Evolutionary conservation across 2,329 filamentous ascomycete species (phyloP).

Genomic region (Cercospora zeae-maydis): DNA sequence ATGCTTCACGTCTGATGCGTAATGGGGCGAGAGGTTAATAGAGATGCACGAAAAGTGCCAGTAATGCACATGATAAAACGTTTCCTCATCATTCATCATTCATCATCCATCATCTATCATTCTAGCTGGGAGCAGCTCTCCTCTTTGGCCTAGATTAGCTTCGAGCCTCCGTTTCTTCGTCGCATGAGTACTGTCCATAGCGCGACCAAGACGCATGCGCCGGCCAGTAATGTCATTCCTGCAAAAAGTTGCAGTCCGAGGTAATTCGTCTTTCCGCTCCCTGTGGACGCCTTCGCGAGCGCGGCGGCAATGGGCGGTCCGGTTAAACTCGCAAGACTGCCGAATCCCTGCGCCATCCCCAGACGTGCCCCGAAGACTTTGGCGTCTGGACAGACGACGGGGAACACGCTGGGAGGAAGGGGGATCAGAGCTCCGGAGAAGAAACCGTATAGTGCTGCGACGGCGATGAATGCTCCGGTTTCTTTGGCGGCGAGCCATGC

Average conservation of each 20-base stretch:
- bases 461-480: constrained; percentile 40
- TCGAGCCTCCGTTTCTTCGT: constrained; percentile 24
- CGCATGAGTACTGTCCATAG: constrained; percentile 30
- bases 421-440: constrained; percentile 46
- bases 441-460: constrained; percentile 45
- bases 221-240: constrained; percentile 31
- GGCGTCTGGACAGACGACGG: constrained; percentile 45
- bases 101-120: neutral
- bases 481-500: constrained; percentile 54
- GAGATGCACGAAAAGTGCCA: neutral
- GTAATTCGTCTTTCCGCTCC: constrained; percentile 24
- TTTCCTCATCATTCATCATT: neutral
- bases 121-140: neutral
- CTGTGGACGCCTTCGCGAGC: constrained; percentile 27
- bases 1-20: neutral
- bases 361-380: constrained; percentile 46
- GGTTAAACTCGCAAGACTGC: constrained; percentile 43
- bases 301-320: constrained; percentile 48
- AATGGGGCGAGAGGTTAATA: neutral
- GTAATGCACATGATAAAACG: neutral
- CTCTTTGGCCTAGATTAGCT: constrained; percentile 15
- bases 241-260: constrained; percentile 33
- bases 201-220: constrained; percentile 25
- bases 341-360: constrained; percentile 48
- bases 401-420: constrained; percentile 44